Evolutionary conservation across 768 basidiomycete genomes (phyloP).

Genomic region (Antrodiella citrinella): DNA sequence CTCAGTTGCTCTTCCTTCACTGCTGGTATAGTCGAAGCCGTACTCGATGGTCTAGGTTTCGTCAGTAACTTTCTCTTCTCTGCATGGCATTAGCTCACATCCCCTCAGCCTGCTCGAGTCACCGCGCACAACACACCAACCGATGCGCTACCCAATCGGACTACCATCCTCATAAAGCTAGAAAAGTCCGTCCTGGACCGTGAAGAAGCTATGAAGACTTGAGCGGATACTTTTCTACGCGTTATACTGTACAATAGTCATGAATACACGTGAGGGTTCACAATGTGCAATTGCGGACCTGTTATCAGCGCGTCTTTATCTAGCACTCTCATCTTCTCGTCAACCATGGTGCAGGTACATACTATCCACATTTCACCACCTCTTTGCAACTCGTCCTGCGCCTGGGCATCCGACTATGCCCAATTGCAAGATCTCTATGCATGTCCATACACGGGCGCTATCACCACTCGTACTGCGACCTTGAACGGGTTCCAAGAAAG

Average conservation of each 20-base stretch:
- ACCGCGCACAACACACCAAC: conserved; percentile 93
- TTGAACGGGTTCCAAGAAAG: conserved; percentile 64
- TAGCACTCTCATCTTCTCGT: conserved; percentile 1
- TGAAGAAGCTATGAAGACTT: conserved; percentile 81
- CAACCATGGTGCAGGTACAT: conserved; percentile 49
- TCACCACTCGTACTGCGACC: conserved; percentile 76
- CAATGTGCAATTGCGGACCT: neutral
- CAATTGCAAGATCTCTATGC: conserved; percentile 63
- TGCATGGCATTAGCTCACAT: conserved; percentile 8
- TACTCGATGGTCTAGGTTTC: conserved; percentile 88
- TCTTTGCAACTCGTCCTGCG: conserved; percentile 71
- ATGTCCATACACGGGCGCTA: conserved; percentile 63
- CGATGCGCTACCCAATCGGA: conserved; percentile 70
- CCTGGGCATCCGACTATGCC: conserved; percentile 65
- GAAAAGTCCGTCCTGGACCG: conserved; percentile 90
- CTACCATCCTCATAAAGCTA: conserved; percentile 95
- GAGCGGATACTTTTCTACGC: no score
- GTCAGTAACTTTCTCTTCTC: conserved; percentile 42
- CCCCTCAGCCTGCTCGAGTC: conserved; percentile 80
- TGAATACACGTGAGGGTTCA: neutral
- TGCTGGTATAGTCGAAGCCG: conserved; percentile 95
- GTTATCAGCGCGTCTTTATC: neutral
- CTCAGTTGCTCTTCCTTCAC: conserved; percentile 96
- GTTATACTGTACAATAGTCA: neutral
- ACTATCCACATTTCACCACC: conserved; percentile 51